Evolutionary conservation across 108 stramenopile genomes (phyloP), one percentile per base, ranked within the genome.

Genomic region (Pseudonitzschia pungens): DNA sequence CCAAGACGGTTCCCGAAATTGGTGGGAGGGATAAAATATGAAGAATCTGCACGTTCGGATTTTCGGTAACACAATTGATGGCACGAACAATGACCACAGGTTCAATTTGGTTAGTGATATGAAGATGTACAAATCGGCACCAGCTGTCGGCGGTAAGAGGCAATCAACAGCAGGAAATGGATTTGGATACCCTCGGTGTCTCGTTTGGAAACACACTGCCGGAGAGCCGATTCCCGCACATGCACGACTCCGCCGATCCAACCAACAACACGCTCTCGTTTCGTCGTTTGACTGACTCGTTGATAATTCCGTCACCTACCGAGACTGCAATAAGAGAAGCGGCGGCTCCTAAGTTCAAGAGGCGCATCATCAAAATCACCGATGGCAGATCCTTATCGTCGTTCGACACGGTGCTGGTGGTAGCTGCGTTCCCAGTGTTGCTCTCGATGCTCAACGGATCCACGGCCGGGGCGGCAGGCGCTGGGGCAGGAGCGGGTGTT

Each of bases 321-420:
- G 88, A 85, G 29, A 42, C 21, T 20, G 85, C 83, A 45, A 94
- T 85, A 8, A 94, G 68, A 28, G 85, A 81, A 33, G 51, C 80
- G 4, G 91, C 85, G 20, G 81, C 81, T 50, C 76, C 89, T 82
- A 94, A 77, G 64, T 94, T 94, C 0, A 81, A 55, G 40, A 92
- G 51, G 14, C 93, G 77, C 88, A 92, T 92, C 44, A 84, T 78
- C 20, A 94, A 70, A 70, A 94, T 92, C 28, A 90, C 70, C 20
- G 77, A 70, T 11, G 88, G 86, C 40, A 94, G 84, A 66, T 92
- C 90, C 24, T 77, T 69, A 22, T 92, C 91, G 48, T 40, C 67
- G 50, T 32, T 36, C 12, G 64, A 4, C 8, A 3, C 60, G 8
- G 52, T 69, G 32, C 43, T 68, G 10, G 59, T 32, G 16, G 68